Conservation (phyloP, 1,284 basidiomycete genomes). For the Veloboletus limbatus region DNA sequence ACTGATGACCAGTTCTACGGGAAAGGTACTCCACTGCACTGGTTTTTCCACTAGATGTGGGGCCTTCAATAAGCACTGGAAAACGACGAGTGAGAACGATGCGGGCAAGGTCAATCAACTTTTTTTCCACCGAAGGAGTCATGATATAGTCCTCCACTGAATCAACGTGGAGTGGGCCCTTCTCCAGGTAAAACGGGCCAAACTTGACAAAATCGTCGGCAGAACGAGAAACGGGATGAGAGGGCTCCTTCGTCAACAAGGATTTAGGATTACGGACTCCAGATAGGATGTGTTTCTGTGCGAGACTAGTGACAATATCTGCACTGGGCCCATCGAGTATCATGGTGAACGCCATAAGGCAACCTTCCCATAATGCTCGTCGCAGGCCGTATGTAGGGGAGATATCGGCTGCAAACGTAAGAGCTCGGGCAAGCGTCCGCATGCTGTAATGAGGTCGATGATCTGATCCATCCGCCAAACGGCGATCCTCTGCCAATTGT, state of each 20-base stretch:
- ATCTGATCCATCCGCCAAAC: conserved; percentile 93
- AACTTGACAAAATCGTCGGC: conserved; percentile 74
- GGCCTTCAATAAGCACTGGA: conserved; percentile 96
- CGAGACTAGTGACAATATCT: conserved; percentile 64
- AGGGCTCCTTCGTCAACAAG: conserved; percentile 67
- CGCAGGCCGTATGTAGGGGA: conserved; percentile 78
- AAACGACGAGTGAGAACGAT: conserved; percentile 89
- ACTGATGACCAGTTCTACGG: conserved; percentile 88
- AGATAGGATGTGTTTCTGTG: conserved; percentile 78
- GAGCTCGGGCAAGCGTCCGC: conserved; percentile 89
- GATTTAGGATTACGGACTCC: conserved; percentile 82
- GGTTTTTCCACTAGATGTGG: conserved; percentile 97
- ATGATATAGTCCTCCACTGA: conserved; percentile 82
- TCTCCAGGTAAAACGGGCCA: conserved; percentile 89
- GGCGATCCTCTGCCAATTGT: conserved; percentile 72
- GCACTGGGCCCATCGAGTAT: conserved; percentile 80
- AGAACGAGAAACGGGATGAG: conserved; percentile 48
- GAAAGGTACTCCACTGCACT: conserved; percentile 97
- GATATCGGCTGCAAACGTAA: conserved; percentile 89
- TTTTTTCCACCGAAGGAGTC: conserved; percentile 95
- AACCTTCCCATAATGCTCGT: conserved; percentile 93
- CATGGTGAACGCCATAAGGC: conserved; percentile 98
- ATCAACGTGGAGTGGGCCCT: conserved; percentile 68
- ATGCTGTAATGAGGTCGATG: conserved; percentile 97
- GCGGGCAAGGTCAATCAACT: conserved; percentile 89